Percentiles rank a stretch among this genome's conserved stretches.
Conservation (phyloP, 352 stramenopile species). For the Pythium vanterpoolii region DNA sequence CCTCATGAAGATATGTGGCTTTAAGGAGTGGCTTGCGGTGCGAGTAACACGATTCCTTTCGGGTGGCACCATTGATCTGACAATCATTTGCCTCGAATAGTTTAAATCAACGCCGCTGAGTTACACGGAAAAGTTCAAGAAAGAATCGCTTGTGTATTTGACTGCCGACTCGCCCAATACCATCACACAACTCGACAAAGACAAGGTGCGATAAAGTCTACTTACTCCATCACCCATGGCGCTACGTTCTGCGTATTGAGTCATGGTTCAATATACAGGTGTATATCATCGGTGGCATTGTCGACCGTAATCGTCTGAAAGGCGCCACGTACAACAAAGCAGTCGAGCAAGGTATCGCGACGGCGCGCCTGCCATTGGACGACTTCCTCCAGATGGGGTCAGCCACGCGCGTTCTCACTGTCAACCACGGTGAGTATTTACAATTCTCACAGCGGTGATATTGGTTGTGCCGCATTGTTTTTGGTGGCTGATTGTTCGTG, state of each 20-base stretch:
- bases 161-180: conserved; percentile 93
- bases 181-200: conserved; percentile 80
- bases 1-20: conserved; percentile 90
- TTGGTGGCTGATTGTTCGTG: neutral
- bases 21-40: conserved; percentile 77
- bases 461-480: neutral
- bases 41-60: conserved; percentile 4
- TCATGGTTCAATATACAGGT: conserved; percentile 31
- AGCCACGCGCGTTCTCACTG: conserved; percentile 78
- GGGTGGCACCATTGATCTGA: neutral
- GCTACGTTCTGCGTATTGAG: no score
- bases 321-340: conserved; percentile 91
- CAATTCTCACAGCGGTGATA: neutral
- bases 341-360: conserved; percentile 85
- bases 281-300: conserved; percentile 97
- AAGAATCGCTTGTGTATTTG: conserved; percentile 92
- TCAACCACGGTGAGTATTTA: conserved; percentile 76
- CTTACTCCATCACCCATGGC: no score
- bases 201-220: conserved; percentile 47
- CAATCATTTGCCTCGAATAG: conserved; percentile 20
- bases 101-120: conserved; percentile 53
- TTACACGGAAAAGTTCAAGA: conserved; percentile 77
- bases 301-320: conserved; percentile 97
- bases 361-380: conserved; percentile 91
- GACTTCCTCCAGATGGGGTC: conserved; percentile 73